phyloP scores from a whole-genome alignment of 78 protist species.

The Dictyostelium capitatum region DNA sequence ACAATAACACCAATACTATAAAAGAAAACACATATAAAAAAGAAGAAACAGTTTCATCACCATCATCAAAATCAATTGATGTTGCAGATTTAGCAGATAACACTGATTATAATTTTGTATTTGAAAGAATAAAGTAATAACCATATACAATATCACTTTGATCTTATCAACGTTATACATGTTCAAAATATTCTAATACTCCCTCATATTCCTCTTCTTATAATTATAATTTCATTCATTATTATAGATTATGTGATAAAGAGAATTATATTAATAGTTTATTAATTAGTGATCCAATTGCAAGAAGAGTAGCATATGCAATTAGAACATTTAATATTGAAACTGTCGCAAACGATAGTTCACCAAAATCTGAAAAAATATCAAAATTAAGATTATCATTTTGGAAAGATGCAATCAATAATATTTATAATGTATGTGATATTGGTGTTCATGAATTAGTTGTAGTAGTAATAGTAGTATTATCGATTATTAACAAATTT shows the following conservation, averaged over 20 bases:
- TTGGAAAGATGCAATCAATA: conserved; percentile 81
- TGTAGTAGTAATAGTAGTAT: not conserved
- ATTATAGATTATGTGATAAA: conserved; percentile 37
- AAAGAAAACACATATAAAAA: not conserved
- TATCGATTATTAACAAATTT: not conserved
- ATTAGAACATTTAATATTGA: conserved; percentile 68
- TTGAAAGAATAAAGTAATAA: conserved; percentile 50
- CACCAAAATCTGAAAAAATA: conserved; percentile 46
- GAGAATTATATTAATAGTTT: conserved; percentile 57
- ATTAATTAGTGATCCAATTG: conserved; percentile 20
- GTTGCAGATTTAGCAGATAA: conserved; percentile 19
- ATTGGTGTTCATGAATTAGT: not conserved
- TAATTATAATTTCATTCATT: too few species aligned
- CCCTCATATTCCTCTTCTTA: not conserved
- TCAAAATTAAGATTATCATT: conserved; percentile 52
- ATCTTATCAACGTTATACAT: too few species aligned
- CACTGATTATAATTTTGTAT: conserved; percentile 54
- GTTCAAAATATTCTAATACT: not conserved
- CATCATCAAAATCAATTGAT: conserved; percentile 52
- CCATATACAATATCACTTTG: too few species aligned
- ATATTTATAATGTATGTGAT: conserved; percentile 58
- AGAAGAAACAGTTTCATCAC: conserved; percentile 11
- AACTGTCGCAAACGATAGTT: conserved; percentile 34
- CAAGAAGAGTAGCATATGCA: conserved; percentile 60
- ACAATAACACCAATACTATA: not conserved